Conservation (phyloP, 2,329 filamentous ascomycete species). For the Paraphoma chrysanthemicola region DNA sequence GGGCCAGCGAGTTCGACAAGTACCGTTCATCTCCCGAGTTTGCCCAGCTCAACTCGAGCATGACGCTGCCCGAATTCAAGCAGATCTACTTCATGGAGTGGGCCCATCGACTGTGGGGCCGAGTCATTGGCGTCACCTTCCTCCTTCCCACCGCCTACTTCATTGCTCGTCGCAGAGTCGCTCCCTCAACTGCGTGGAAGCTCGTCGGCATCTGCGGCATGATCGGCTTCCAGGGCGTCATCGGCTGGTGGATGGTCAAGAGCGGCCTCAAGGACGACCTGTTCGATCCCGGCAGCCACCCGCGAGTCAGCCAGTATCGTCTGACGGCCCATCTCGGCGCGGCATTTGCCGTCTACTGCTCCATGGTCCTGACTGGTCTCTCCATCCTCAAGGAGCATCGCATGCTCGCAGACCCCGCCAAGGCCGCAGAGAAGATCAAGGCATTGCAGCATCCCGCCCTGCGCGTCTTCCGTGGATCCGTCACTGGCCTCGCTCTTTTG, state of each 20-base stretch:
- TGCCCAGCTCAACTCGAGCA: conserved; percentile 87
- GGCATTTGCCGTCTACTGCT: conserved; percentile 90
- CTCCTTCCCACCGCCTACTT: conserved; percentile 89
- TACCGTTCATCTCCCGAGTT: conserved; percentile 95
- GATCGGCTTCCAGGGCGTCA: conserved; percentile 92
- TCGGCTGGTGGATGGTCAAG: conserved; percentile 99
- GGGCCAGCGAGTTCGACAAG: conserved; percentile 91
- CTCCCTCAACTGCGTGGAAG: conserved; percentile 76
- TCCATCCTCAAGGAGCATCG: conserved; percentile 79
- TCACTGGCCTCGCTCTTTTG: conserved; percentile 73
- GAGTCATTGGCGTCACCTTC: conserved; percentile 88
- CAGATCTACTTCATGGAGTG: conserved; percentile 99
- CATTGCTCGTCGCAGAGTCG: conserved; percentile 79
- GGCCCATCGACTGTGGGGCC: conserved; percentile 93
- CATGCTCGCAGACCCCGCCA: conserved; percentile 71
- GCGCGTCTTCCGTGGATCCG: conserved; percentile 73
- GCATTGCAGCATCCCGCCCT: conserved; percentile 71
- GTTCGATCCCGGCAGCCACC: conserved; percentile 88
- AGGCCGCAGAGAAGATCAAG: conserved; percentile 66
- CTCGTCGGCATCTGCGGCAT: conserved; percentile 83
- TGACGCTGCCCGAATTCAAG: conserved; percentile 94
- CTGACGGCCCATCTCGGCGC: conserved; percentile 87
- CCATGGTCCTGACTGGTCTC: conserved; percentile 92
- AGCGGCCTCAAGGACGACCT: conserved; percentile 94
- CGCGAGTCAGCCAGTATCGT: conserved; percentile 92